Conservation (phyloP, 2,329 filamentous ascomycete genomes). For the Ophiobolus disseminans region DNA sequence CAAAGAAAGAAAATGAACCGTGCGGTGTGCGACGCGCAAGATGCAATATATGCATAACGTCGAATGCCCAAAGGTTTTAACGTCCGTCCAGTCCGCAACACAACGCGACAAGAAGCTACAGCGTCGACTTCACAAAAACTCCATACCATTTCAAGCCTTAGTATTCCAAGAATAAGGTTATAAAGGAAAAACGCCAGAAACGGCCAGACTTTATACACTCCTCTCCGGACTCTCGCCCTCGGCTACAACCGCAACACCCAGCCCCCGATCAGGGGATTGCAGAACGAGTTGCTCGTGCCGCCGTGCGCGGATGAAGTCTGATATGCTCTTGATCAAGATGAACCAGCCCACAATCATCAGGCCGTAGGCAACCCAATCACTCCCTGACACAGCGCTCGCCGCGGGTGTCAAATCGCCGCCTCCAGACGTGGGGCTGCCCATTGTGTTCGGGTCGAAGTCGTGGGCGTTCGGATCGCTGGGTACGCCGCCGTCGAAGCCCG, state of each 20-base stretch:
- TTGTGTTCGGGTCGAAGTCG: constrained; percentile 78
- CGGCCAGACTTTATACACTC: constrained; percentile 51
- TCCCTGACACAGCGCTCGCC: constrained; percentile 68
- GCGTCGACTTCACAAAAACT: too few species aligned
- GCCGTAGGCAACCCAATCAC: constrained; percentile 88
- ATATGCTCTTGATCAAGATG: constrained; percentile 90
- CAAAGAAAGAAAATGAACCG: too few species aligned
- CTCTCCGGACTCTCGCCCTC: constrained; percentile 81
- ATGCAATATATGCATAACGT: too few species aligned
- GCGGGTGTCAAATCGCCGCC: constrained; percentile 45
- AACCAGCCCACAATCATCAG: constrained; percentile 99
- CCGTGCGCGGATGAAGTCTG: constrained; percentile 85
- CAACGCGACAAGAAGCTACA: too few species aligned
- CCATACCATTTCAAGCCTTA: too few species aligned
- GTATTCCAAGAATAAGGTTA: too few species aligned
- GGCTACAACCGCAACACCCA: constrained; percentile 85
- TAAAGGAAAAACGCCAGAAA: too few species aligned
- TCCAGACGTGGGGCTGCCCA: constrained; percentile 51
- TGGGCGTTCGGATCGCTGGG: constrained; percentile 90
- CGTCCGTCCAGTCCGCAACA: too few species aligned
- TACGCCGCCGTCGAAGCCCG: constrained; percentile 61
- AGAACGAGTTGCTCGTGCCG: constrained; percentile 92
- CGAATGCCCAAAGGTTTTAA: too few species aligned
- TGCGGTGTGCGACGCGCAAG: too few species aligned
- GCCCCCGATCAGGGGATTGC: constrained; percentile 87